phyloP scores from a whole-genome alignment of 345 rosid genomes.

The Eucalyptus virginea region DNA sequence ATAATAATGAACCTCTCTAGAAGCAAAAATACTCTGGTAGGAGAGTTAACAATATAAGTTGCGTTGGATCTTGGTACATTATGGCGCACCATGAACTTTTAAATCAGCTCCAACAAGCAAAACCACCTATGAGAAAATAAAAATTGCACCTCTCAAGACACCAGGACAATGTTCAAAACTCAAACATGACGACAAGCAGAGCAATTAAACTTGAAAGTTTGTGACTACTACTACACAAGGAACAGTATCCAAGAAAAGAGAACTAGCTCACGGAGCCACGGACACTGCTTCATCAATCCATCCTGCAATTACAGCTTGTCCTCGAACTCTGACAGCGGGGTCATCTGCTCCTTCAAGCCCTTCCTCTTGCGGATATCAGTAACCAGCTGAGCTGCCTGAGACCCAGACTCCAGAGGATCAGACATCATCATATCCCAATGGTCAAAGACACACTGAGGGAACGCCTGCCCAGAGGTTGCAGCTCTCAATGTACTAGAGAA shows the following conservation, averaged over 20 bases:
- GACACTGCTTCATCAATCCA: neutral
- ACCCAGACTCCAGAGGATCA: constrained; percentile 35
- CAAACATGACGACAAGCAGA: neutral
- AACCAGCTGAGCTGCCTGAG: constrained; percentile 33
- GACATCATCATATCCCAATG: constrained; percentile 74
- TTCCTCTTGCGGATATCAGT: constrained; percentile 42
- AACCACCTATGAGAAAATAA: neutral
- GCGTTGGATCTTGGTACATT: neutral
- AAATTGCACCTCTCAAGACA: neutral
- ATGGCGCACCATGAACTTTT: neutral
- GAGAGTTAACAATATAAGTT: neutral
- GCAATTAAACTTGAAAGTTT: neutral
- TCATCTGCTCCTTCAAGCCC: constrained; percentile 61
- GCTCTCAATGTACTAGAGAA: constrained; percentile 61
- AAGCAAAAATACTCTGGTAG: neutral
- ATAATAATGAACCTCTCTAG: neutral
- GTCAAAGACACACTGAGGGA: constrained; percentile 80
- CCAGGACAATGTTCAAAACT: neutral
- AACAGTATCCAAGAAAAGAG: neutral
- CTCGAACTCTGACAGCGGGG: constrained; percentile 44
- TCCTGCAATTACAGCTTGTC: constrained; percentile 30
- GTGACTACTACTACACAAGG: neutral
- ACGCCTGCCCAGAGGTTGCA: constrained; percentile 79
- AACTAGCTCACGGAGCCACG: neutral
- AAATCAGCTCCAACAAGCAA: neutral